Conservation (phyloP, 23 red algal species). For the Gracilaria gracilis region DNA sequence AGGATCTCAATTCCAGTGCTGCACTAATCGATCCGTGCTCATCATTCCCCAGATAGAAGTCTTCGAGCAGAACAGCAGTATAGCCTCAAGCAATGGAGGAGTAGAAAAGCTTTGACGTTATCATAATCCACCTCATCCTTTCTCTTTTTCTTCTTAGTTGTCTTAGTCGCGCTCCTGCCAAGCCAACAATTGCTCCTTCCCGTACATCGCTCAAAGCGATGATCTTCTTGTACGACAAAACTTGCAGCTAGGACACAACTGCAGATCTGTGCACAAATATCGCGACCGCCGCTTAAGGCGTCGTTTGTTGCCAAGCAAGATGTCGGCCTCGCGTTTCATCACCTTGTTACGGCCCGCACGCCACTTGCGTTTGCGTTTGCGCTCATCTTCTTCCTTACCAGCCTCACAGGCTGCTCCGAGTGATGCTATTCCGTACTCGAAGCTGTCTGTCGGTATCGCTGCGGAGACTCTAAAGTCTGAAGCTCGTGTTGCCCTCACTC, state of each 20-base stretch:
- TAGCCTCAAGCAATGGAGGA: too few species aligned
- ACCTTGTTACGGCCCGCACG: constrained; percentile 5
- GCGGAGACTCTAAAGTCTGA: constrained; percentile 50
- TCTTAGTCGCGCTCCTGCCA: background rate
- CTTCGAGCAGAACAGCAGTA: too few species aligned
- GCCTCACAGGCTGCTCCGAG: background rate
- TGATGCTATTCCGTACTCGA: constrained; percentile 62
- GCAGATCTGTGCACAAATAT: background rate
- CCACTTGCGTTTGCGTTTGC: constrained; percentile 1
- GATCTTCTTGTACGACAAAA: background rate
- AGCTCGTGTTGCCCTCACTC: constrained; percentile 74
- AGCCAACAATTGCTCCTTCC: background rate
- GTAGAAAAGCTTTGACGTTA: too few species aligned
- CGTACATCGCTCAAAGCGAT: background rate
- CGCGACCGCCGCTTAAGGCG: background rate
- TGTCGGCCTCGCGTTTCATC: constrained; percentile 2
- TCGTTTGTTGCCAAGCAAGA: background rate
- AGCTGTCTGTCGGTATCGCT: constrained; percentile 67
- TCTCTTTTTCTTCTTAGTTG: too few species aligned
- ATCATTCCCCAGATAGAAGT: background rate
- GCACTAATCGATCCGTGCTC: background rate
- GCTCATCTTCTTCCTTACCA: background rate
- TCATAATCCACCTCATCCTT: too few species aligned
- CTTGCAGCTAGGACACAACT: background rate
- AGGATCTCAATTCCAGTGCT: constrained; percentile 9